phyloP scores from a whole-genome alignment of 2,329 filamentous ascomycete genomes.

The Botryotinia convoluta region DNA sequence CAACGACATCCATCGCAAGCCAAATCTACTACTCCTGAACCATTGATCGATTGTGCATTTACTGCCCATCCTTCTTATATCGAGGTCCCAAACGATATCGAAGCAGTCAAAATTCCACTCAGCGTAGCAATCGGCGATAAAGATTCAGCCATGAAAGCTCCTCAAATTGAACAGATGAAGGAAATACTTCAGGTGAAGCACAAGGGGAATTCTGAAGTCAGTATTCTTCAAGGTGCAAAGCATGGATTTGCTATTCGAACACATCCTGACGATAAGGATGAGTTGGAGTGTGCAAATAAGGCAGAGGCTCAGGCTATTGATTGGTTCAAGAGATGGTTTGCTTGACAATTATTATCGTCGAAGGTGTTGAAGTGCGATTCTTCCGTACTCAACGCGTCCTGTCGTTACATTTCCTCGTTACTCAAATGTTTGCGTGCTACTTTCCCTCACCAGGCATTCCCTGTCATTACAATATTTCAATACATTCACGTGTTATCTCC shows the following conservation, averaged over 20 bases:
- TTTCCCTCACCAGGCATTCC: neutral
- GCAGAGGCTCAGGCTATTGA: slow-evolving; percentile 42
- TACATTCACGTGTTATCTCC: neutral
- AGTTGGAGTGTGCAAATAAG: slow-evolving; percentile 36
- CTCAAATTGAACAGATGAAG: slow-evolving; percentile 32
- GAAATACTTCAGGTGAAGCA: slow-evolving; percentile 36
- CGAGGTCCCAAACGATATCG: slow-evolving; percentile 40
- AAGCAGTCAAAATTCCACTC: slow-evolving; percentile 45
- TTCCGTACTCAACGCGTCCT: neutral
- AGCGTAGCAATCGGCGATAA: slow-evolving; percentile 48
- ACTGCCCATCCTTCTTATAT: slow-evolving; percentile 53
- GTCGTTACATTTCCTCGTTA: neutral
- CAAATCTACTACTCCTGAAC: neutral
- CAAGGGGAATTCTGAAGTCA: slow-evolving; percentile 36
- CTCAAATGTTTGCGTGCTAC: neutral
- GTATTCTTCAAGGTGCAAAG: slow-evolving; percentile 40
- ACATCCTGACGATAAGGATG: slow-evolving; percentile 38
- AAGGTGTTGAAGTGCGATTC: neutral
- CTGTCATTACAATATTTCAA: neutral
- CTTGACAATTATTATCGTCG: neutral
- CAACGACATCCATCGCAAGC: slow-evolving; percentile 23
- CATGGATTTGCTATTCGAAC: slow-evolving; percentile 44
- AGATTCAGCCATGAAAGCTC: slow-evolving; percentile 43
- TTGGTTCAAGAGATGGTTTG: slow-evolving; percentile 38
- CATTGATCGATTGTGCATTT: slow-evolving; percentile 51